Evolutionary conservation across 768 basidiomycete species (phyloP).

Genomic region (Rhizopogon vulgaris): DNA sequence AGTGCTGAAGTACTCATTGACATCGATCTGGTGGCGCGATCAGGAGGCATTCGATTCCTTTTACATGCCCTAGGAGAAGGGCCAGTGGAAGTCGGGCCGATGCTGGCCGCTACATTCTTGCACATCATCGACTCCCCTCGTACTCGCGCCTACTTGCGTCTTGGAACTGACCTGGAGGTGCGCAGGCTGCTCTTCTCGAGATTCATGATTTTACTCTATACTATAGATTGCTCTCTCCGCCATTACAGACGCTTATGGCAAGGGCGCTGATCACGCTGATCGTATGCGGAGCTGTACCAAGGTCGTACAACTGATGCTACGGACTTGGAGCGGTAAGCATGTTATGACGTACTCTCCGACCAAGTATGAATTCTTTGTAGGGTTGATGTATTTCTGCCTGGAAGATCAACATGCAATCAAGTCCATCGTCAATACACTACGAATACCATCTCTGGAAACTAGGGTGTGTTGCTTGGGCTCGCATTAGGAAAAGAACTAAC

Average conservation of each 20-base stretch:
- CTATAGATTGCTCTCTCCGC: conserved; percentile 76
- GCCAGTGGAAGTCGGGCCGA: conserved; percentile 71
- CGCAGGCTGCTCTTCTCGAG: conserved; percentile 8
- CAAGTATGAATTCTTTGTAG: conserved; percentile 33
- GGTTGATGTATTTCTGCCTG: conserved; percentile 91
- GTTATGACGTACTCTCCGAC: background rate
- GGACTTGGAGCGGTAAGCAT: conserved; percentile 86
- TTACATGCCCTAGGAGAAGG: conserved; percentile 89
- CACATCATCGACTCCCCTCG: conserved; percentile 81
- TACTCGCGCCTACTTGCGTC: conserved; percentile 67
- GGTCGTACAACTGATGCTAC: conserved; percentile 76
- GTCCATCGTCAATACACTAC: conserved; percentile 77
- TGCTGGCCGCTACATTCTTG: conserved; percentile 75
- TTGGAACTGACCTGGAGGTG: conserved; percentile 90
- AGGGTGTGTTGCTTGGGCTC: conserved; percentile 41
- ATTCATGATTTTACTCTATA: background rate
- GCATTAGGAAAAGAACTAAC: conserved; percentile 7
- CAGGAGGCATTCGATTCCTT: conserved; percentile 82
- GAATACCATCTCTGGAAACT: conserved; percentile 82
- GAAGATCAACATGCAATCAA: conserved; percentile 82
- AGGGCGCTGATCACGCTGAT: conserved; percentile 71
- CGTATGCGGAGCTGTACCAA: conserved; percentile 72
- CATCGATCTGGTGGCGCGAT: conserved; percentile 70
- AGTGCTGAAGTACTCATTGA: conserved; percentile 71
- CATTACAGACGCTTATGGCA: conserved; percentile 90